Evolutionary conservation across 148 eudicot species (phyloP).

Genomic region (Vaccinium myrtillus): DNA sequence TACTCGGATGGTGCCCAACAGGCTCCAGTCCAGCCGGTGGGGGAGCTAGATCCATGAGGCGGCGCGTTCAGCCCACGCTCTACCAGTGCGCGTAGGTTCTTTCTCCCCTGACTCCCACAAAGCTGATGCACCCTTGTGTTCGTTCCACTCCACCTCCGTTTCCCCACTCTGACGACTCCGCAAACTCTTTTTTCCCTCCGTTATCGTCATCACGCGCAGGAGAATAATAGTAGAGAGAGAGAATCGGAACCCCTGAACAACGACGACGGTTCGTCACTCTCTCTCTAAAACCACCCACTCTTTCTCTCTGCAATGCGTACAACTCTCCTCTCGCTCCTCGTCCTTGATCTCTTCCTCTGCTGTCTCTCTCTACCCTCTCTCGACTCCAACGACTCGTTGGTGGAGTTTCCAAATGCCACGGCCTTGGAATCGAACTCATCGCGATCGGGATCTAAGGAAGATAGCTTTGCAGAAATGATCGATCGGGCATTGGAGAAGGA

Average conservation of each 20-base stretch:
- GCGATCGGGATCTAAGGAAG: constrained; percentile 38
- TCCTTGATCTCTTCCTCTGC: constrained; percentile 26
- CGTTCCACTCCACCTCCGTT: neutral
- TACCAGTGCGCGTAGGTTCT: neutral
- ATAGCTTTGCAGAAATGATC: constrained; percentile 86
- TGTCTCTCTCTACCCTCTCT: constrained; percentile 8
- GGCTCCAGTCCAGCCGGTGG: neutral
- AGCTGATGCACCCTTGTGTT: neutral
- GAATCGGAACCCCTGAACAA: neutral
- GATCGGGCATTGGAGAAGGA: constrained; percentile 96
- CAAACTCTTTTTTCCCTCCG: neutral
- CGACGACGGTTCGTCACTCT: constrained; percentile 9
- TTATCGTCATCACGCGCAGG: too few relatives aligned
- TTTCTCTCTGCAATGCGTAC: constrained; percentile 21
- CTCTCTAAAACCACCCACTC: neutral
- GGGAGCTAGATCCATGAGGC: neutral
- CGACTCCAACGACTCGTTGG: constrained; percentile 11
- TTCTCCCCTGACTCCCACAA: neutral
- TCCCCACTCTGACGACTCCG: neutral
- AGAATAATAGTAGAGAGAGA: neutral
- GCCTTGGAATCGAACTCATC: constrained; percentile 19
- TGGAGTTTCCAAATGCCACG: constrained; percentile 18
- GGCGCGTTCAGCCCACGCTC: neutral
- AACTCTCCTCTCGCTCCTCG: constrained; percentile 24
- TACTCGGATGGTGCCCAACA: neutral